Evolutionary conservation across 768 basidiomycete species (phyloP).

Genomic region (Sarcomyxa edulis): DNA sequence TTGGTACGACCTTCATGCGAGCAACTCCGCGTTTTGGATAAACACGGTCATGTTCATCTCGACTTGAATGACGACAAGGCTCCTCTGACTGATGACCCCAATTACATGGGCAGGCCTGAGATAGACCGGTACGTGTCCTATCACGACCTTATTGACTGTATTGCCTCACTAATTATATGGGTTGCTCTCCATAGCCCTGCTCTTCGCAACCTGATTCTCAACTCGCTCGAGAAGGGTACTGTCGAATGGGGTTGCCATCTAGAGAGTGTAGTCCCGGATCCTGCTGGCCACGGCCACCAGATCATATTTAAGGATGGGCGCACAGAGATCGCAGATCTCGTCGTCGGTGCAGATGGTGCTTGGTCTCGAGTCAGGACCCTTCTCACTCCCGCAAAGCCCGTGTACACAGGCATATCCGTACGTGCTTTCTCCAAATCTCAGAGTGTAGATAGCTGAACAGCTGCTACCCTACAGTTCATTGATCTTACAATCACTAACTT

Average conservation of each 20-base stretch:
- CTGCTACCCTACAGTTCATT: too few relatives aligned
- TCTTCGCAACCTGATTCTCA: constrained; percentile 1
- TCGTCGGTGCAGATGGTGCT: constrained; percentile 34
- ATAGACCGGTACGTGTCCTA: constrained; percentile 5
- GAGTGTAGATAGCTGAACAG: too few relatives aligned
- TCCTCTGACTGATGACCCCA: too few relatives aligned
- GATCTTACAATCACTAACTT: constrained; percentile 5
- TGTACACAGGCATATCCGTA: constrained; percentile 18
- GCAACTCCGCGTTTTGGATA: neutral
- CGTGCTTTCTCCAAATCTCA: too few relatives aligned
- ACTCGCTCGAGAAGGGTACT: neutral
- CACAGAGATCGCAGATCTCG: constrained; percentile 11
- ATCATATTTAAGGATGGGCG: neutral
- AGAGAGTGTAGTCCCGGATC: neutral
- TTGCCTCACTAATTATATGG: too few relatives aligned
- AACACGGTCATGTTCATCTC: neutral
- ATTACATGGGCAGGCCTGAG: neutral
- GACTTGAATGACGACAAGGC: neutral
- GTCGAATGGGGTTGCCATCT: neutral
- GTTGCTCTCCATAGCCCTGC: too few relatives aligned
- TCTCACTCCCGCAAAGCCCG: constrained; percentile 18
- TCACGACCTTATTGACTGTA: too few relatives aligned
- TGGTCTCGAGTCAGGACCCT: constrained; percentile 23
- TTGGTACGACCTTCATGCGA: neutral
- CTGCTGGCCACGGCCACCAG: neutral